Evolutionary conservation across 176 grass and related monocot species (phyloP), one percentile per base, ranked within the genome.

Genomic region (Rhynchospora pubera): DNA sequence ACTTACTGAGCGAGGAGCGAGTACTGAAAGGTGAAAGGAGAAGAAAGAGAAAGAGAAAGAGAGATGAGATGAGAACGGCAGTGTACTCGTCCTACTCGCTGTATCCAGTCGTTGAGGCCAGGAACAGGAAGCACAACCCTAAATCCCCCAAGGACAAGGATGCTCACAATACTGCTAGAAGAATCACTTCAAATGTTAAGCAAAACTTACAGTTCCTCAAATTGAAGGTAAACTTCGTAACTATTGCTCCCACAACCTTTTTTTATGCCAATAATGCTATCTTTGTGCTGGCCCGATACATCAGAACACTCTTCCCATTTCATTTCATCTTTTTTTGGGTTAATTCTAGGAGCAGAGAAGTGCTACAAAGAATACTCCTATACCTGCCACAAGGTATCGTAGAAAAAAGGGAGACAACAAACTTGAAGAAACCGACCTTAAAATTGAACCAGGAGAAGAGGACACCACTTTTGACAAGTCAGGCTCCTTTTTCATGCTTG

Each of bases 181-280:
- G 96, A 85, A 95, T 98, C 57, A 98, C 92, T 45, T 94, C 96
- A 57, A 98, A 98, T 83, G 96, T 98, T 26, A 98, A 94, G 75
- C 96, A 93, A 3, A 98, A 84, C 70, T 79, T 98, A 34, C 90
- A 69, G 75, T 19, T 98, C 19, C 57, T 98, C 11, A 94, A 88
- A 73, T 89, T 97, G 87, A 97, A 86, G 96, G 92, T 94, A n/a
- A n/a, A n/a, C n/a, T n/a, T n/a, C n/a, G n/a, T n/a, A n/a, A n/a
- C n/a, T n/a, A n/a, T n/a, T n/a, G n/a, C n/a, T n/a, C n/a, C n/a
- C n/a, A n/a, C n/a, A n/a, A n/a, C n/a, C n/a, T n/a, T n/a, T n/a
- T n/a, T n/a, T n/a, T n/a, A 2, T 55, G 56, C 42, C 28, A 84
- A 62, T 23, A 24, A 71, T n/a, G 62, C 7, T 47, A 19, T 42